Evolutionary conservation across 768 basidiomycete species (phyloP).

Genomic region (Boletus sensibilis): DNA sequence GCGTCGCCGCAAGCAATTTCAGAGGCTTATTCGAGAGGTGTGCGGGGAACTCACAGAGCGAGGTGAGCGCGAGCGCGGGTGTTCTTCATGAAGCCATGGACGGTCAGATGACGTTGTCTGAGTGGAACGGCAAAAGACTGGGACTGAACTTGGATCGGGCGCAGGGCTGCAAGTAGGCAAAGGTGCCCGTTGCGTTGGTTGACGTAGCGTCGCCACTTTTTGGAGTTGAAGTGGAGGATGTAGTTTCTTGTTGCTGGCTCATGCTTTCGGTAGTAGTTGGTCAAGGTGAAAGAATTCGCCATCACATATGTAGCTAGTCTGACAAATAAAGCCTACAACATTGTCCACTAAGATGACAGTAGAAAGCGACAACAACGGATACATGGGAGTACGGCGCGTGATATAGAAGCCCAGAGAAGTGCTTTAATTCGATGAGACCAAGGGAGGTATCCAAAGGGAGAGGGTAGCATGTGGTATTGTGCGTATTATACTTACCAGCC

Average conservation of each 20-base stretch:
- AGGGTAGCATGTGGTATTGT: constrained; percentile 7
- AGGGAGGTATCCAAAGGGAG: constrained; percentile 2
- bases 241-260: constrained; percentile 1
- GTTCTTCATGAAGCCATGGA: constrained; percentile 15
- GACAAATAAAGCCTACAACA: constrained; percentile 13
- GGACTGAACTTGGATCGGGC: constrained; percentile 33
- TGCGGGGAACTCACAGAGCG: constrained; percentile 33
- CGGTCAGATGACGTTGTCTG: constrained; percentile 16
- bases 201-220: not conserved
- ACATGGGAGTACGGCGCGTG: constrained; percentile 1
- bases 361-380: constrained; percentile 12
- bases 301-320: too few relatives aligned
- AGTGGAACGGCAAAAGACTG: not conserved
- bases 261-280: constrained; percentile 1
- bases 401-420: not conserved
- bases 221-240: not conserved
- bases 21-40: not conserved
- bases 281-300: not conserved
- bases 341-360: not conserved
- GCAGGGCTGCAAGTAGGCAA: constrained; percentile 29
- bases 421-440: not conserved
- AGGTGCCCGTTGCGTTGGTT: constrained; percentile 22
- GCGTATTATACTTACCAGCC: not conserved
- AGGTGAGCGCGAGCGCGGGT: constrained; percentile 32
- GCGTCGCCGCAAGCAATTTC: not conserved